These are phyloP conservation scores for Antarctomyces pellizariae DNA, from an alignment of 495 filamentous ascomycete species.

Conservation along the genomic window DNA sequence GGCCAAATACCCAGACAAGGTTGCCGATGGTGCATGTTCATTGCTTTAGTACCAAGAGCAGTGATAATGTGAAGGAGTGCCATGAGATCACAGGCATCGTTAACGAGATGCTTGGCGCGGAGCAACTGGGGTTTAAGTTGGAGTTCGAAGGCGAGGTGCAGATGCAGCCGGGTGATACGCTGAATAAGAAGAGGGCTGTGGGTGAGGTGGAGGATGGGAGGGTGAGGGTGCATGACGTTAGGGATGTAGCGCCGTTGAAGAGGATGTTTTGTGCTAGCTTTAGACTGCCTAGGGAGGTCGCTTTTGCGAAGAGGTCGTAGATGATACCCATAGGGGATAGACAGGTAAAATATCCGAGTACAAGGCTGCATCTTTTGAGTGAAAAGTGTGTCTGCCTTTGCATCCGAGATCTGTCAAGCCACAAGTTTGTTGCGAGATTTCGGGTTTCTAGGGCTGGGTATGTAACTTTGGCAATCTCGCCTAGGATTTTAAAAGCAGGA, in stretches of 20 bases:
- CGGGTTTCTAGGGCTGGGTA: no score
- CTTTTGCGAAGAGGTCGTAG: constrained; percentile 30
- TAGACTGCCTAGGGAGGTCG: constrained; percentile 56
- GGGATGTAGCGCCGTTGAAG: constrained; percentile 81
- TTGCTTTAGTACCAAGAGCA: constrained; percentile 61
- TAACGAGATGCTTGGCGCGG: constrained; percentile 11
- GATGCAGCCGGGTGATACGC: no score
- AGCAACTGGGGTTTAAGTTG: constrained; percentile 35
- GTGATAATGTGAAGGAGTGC: constrained; percentile 35
- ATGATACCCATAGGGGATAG: no score
- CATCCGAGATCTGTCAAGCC: no score
- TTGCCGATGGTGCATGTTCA: constrained; percentile 80
- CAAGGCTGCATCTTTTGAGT: no score
- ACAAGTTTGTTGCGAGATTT: no score
- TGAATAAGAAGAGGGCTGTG: no score
- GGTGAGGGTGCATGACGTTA: constrained; percentile 48
- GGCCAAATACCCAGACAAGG: constrained; percentile 25
- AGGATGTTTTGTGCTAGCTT: constrained; percentile 94
- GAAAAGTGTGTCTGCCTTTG: no score
- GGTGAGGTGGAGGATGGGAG: constrained; percentile 23
- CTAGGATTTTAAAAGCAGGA: no score
- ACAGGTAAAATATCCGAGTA: no score
- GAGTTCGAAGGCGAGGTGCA: constrained; percentile 28
- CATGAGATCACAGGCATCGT: constrained; percentile 47
- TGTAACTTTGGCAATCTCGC: no score